These are phyloP conservation scores for Histomonas meleagridis DNA, from an alignment of 208 protist genomes.

Conservation along the genomic window DNA sequence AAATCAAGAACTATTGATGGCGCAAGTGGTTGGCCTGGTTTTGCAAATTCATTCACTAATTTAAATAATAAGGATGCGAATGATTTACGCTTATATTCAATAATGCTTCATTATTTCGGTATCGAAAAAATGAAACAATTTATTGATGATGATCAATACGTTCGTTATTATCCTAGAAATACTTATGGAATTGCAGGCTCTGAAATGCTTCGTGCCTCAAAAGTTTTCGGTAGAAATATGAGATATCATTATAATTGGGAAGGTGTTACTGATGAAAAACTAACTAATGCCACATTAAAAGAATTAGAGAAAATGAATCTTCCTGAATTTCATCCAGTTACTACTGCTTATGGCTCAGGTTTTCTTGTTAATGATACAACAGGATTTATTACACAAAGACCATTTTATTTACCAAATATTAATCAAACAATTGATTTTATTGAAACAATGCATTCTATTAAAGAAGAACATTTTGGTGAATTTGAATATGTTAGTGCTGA, in stretches of 20 bases:
- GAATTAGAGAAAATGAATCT: no score
- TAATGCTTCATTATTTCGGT: background rate
- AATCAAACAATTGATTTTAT: no score
- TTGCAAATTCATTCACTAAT: background rate
- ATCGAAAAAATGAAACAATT: background rate
- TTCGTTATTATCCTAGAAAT: background rate
- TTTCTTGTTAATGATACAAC: background rate
- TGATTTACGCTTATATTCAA: background rate
- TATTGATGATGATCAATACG: background rate
- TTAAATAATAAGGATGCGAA: background rate
- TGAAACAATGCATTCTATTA: no score
- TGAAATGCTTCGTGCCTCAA: background rate
- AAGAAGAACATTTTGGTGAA: no score
- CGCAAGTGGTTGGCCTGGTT: background rate
- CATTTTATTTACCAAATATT: no score
- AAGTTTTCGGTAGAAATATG: background rate
- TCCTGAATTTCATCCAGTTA: background rate
- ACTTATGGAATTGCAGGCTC: background rate
- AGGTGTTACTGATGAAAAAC: background rate
- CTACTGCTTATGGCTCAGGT: background rate
- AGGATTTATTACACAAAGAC: no score
- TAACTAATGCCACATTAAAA: background rate
- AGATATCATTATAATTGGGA: background rate
- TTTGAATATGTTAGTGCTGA: no score
- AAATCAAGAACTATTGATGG: background rate